Conservation (phyloP, 805 yeast genomes). For the Starmerella bombicola region DNA sequence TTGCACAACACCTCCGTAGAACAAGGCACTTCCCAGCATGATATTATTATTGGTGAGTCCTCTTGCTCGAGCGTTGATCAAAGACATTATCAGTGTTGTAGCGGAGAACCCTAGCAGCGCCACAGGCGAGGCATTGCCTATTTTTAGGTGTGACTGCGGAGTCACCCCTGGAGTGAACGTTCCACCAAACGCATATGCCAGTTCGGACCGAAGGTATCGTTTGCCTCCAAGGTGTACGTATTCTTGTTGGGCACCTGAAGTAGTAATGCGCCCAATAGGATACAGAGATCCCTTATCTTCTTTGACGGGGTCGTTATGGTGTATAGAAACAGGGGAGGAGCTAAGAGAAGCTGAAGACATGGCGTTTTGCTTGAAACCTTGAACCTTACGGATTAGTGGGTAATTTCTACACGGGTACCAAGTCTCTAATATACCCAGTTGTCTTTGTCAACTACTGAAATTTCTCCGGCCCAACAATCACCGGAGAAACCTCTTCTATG, state of each 20-base stretch:
- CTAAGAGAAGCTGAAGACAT: background rate
- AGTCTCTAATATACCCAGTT: no score
- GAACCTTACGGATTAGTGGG: no score
- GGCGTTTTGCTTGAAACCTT: no score
- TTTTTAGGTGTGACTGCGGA: slow-evolving; percentile 44
- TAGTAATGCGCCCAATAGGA: background rate
- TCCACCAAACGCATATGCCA: slow-evolving; percentile 51
- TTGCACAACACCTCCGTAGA: slow-evolving; percentile 53
- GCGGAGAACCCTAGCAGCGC: slow-evolving; percentile 52
- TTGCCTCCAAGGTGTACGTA: background rate
- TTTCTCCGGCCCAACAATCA: no score
- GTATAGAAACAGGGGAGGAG: background rate
- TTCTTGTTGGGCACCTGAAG: background rate
- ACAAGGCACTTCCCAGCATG: slow-evolving; percentile 45
- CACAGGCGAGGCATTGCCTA: slow-evolving; percentile 56
- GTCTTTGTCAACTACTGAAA: no score
- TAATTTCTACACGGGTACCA: no score
- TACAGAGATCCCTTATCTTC: background rate
- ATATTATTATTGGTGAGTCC: slow-evolving; percentile 42
- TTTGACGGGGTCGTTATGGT: background rate
- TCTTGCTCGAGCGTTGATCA: slow-evolving; percentile 44
- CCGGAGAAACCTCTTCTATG: no score
- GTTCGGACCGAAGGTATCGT: slow-evolving; percentile 18
- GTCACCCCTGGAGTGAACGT: slow-evolving; percentile 57
- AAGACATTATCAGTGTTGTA: slow-evolving; percentile 46